Percentiles rank a stretch among this genome's conserved stretches.
These are phyloP conservation scores for Rhododendron molle DNA, from an alignment of 148 eudicot species.

Conservation along the genomic window DNA sequence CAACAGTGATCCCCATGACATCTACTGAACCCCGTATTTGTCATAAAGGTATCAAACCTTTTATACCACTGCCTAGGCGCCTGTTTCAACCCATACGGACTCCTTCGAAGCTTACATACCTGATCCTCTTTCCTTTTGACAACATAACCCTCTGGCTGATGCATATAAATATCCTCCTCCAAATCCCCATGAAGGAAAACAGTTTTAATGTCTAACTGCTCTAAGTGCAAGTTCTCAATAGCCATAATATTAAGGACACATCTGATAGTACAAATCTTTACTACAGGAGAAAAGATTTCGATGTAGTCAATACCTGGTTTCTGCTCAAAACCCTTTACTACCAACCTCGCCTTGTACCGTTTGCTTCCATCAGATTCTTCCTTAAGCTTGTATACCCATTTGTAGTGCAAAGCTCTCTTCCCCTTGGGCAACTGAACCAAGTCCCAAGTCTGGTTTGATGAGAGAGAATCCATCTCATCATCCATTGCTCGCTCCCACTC, in stretches of 20 bases:
- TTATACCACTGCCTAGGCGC: neutral
- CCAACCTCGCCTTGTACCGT: neutral
- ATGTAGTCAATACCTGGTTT: no score
- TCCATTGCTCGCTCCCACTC: no score
- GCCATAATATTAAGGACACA: neutral
- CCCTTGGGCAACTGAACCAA: no score
- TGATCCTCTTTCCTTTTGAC: no score
- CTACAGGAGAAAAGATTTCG: neutral
- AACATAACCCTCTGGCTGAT: no score
- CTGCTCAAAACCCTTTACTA: neutral
- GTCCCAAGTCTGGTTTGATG: no score
- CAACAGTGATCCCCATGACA: neutral
- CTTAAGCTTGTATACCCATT: no score
- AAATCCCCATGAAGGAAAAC: neutral
- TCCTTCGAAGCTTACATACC: neutral
- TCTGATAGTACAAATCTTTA: neutral
- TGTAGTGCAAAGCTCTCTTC: no score
- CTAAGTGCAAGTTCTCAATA: neutral
- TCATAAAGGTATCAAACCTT: neutral
- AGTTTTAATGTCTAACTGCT: neutral
- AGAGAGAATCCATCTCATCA: no score
- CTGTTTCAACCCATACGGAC: neutral
- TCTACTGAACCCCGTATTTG: neutral
- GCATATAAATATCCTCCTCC: neutral
- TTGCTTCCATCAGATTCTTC: neutral